phyloP scores from a whole-genome alignment of 805 yeast species.

The Nakazawaea ishiwadae region DNA sequence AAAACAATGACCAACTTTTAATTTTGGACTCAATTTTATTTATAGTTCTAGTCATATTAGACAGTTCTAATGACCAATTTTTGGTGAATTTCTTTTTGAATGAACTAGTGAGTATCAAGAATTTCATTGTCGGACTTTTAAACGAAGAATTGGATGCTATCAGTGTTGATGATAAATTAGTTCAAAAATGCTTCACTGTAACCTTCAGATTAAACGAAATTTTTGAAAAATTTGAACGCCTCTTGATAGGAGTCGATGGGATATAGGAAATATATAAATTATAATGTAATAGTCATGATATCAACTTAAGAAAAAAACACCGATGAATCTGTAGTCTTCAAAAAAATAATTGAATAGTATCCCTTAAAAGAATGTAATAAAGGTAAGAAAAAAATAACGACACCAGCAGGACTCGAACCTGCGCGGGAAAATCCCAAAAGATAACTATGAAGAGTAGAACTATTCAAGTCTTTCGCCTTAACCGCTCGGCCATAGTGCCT shows the following conservation, averaged over 20 bases:
- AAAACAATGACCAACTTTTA: slow-evolving; percentile 11
- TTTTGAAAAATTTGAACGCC: slow-evolving; percentile 6
- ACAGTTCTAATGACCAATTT: slow-evolving; percentile 13
- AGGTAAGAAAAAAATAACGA: slow-evolving; percentile 4
- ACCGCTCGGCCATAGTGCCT: slow-evolving; percentile 10
- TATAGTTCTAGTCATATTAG: slow-evolving; percentile 13
- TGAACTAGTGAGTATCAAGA: slow-evolving; percentile 11
- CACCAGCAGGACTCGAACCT: slow-evolving; percentile 10
- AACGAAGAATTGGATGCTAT: slow-evolving; percentile 5
- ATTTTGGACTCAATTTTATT: slow-evolving; percentile 13
- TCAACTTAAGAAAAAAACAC: no score
- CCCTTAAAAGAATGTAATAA: background rate
- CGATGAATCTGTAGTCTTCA: no score
- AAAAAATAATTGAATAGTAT: no score
- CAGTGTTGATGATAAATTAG: background rate
- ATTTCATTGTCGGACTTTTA: slow-evolving; percentile 4
- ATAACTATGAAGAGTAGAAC: slow-evolving; percentile 1
- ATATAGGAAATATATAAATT: background rate
- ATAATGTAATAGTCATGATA: no score
- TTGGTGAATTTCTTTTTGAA: slow-evolving; percentile 10
- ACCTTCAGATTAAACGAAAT: slow-evolving; percentile 10
- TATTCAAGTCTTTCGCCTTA: slow-evolving; percentile 7
- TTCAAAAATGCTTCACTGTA: slow-evolving; percentile 7
- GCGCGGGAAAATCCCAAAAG: slow-evolving; percentile 9
- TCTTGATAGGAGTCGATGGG: slow-evolving; percentile 3